Base-by-base conservation (phyloP, 768 basidiomycete species). In the Ramaria rubella region DNA sequence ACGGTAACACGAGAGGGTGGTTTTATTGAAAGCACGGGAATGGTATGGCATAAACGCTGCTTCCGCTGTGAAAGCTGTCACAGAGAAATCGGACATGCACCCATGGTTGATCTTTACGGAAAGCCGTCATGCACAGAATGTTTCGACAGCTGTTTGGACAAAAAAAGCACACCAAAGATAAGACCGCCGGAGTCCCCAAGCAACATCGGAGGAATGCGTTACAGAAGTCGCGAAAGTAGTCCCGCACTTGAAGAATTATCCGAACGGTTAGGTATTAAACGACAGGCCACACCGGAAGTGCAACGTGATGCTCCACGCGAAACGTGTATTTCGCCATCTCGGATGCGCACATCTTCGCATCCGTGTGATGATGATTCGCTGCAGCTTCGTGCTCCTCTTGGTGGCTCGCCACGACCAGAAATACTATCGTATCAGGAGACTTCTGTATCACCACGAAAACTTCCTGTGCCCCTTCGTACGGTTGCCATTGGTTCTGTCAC, bases 101-200 rank as follows among this genome's bases (percentile, higher is more conserved):
- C 90, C 0, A 83, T 90, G 81, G 85, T 92, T 30, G 90, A 92
- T 67, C 71, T 93, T n/a, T 71, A 89, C 12, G 90, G 90, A 4
- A 77, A 80, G 30, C 90, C 90, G 9, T 87, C 83, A 40, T 93
- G 90, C 62, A 73, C 77, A 6, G 85, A 85, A 40, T 93, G 90
- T 63, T 92, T 93, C 62, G 90, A 90, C 59, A 82, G 66, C 36
- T 90, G 87, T 64, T 68, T 76, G 73, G 60, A 61, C 55, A 58
- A 66, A 62, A 52, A 14, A 57, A 66, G 65, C 24, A 45, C 26
- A 17, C 42, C 60, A 52, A 6, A 71, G 40, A 49, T 12, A 53
- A 34, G 31, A 24, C 44, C 30, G 17, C 14, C 24, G 26, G 44
- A 56, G 33, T 17, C 40, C 14, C 5, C 49, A 4, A 72, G 67